Evolutionary conservation across 2,329 filamentous ascomycete genomes (phyloP), one percentile per base, ranked within the genome.

Genomic region (Pseudocercospora musae): DNA sequence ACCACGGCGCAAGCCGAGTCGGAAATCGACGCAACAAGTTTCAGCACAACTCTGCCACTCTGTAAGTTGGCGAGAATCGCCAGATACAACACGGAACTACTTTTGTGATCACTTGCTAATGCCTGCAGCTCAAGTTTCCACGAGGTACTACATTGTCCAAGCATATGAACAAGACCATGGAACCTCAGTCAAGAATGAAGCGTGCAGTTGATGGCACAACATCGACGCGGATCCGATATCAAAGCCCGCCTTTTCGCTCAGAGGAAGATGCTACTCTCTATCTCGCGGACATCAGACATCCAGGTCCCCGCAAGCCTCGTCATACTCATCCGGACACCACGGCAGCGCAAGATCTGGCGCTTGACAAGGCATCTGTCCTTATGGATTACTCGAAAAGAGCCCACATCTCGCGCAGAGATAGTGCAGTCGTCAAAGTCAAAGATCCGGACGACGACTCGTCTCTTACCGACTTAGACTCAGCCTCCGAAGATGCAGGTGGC

Each of bases 271-370:
- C 52, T 9, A 59, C 60, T 21, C 54, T 57, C 18, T 56, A 58
- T 9, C 53, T 66, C 37, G 58, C 48, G 18, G 52, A 52, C 13
- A 59, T 62, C 52, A 57, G 64, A 53, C 44, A 49, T 37, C 37
- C 48, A 25, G 62, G 62, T 7, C 31, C 31, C 20, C 63, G 60
- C 21, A 56, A 60, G 52, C 52, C 67, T 46, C 62, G 62, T 48
- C 65, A 67, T 56, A 69, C 67, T 29, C 65, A 62, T 50, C 58
- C 58, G 52, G 67, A 69, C 50, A 60, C 60, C 18, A 64, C 57
- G 57, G 63, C 64, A 18, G 67, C 67, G 18, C 67, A 69, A 52
- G 67, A 69, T 21, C 50, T 58, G 23, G 67, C 63, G 27, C 60
- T 66, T 13, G 46, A 57, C 11, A 67, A 66, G 55, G 57, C 55